Evolutionary conservation across 192 early-diverging fungal genomes (phyloP).

Genomic region (Linnemannia exigua): DNA sequence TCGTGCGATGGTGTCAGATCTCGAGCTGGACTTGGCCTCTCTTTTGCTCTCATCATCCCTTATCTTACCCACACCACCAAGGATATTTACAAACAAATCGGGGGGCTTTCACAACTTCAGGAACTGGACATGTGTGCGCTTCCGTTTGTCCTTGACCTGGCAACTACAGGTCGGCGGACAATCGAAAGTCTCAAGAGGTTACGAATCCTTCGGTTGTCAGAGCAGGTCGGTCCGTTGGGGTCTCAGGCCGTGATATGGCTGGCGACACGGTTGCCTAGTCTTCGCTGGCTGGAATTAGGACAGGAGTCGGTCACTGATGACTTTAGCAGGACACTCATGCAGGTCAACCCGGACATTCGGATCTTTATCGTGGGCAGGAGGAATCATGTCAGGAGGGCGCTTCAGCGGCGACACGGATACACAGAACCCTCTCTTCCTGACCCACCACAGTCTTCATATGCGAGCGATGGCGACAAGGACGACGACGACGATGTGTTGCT

Average conservation of each 20-base stretch:
- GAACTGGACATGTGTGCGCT: slow-evolving; percentile 12
- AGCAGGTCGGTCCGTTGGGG: not conserved
- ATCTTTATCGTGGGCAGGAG: not conserved
- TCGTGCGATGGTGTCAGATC: not conserved
- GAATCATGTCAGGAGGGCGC: not conserved
- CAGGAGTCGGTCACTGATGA: not conserved
- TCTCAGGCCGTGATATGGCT: slow-evolving; percentile 18
- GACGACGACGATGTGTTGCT: not conserved
- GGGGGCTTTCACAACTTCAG: not conserved
- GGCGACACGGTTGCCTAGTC: not conserved
- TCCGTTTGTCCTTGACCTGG: not conserved
- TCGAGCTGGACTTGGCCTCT: not conserved
- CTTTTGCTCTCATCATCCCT: not conserved
- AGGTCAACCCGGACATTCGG: not conserved
- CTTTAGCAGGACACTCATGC: not conserved
- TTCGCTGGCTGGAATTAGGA: not conserved
- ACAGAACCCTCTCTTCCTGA: not conserved
- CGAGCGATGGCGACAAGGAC: not conserved
- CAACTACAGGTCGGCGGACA: not conserved
- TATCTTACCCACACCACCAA: not conserved
- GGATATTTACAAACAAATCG: slow-evolving; percentile 19
- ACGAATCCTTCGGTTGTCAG: not conserved
- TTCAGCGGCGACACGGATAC: not conserved
- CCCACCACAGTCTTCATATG: not conserved
- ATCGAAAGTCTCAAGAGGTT: slow-evolving; percentile 1